Base-by-base conservation (phyloP, 2,329 filamentous ascomycete genomes). In the Coleophoma crateriformis region DNA sequence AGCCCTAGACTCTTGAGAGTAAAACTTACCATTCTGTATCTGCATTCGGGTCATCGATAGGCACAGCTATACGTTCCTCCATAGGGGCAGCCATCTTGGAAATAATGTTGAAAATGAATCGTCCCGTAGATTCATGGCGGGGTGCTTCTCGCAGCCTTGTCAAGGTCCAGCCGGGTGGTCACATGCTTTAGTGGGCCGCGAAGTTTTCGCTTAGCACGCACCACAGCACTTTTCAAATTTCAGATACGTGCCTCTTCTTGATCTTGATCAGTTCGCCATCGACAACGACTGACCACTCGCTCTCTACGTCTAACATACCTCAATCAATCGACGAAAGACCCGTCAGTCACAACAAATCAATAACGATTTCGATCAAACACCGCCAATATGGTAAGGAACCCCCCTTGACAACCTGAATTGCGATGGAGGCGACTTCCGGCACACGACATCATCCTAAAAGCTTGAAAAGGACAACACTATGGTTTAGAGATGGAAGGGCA, bases 31-130 rank as follows among this genome's bases (percentile, higher is more conserved):
- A 99, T 85, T 99, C 94, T 55, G 94, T 99, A 67, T 99, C 94
- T 55, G 90, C 94, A 65, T 97, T 95, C 33, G 92, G 92, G 66
- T 97, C 86, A 66, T 95, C 90, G 58, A 99, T 87, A 41, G 91
- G 90, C 52, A 99, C 94, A 62, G 77, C 77, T 58, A 86, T 83
- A 43, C 82, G 74, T 62, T 86, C 79, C 48, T 86, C 82, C 58
- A 69, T 62, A 34, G 82, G 81, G 33, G 80, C 79, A 15, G 81
- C 79, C 82, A 85, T 85, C 12, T 54, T 63, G 27, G 27, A 27
- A 27, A 27, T 27, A 27, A 27, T 27, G 27, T 27, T 27, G 27
- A 27, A 27, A 40, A 17, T 19, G 22, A 45, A 20, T 17, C 48
- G 53, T 55, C 27, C 8, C 27, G 27, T 27, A 27, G 27, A 27